Evolutionary conservation across 768 basidiomycete species (phyloP).

Genomic region (Lactarius hengduanensis): DNA sequence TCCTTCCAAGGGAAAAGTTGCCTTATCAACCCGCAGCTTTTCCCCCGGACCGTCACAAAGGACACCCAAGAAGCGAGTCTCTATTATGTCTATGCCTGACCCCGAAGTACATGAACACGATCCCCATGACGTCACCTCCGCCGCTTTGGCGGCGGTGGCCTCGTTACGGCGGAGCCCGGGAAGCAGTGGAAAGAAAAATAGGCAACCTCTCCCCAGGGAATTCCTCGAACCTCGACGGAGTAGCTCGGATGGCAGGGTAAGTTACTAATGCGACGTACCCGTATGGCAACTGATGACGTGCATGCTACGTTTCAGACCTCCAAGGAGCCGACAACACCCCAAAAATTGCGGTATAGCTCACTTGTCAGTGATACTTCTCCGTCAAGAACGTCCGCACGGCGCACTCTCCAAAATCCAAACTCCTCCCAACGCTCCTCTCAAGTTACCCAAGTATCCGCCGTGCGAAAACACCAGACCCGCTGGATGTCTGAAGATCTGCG

Average conservation of each 20-base stretch:
- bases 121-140: constrained; percentile 47
- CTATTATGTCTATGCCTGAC: constrained; percentile 36
- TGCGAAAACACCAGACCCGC: constrained; percentile 49
- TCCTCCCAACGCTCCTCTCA: constrained; percentile 35
- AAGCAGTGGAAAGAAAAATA: constrained; percentile 38
- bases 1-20: constrained; percentile 36
- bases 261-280: constrained; percentile 24
- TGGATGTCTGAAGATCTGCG: constrained; percentile 53
- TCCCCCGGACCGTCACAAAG: constrained; percentile 42
- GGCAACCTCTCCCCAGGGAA: constrained; percentile 54
- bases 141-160: constrained; percentile 61
- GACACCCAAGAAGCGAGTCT: constrained; percentile 45
- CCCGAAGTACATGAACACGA: constrained; percentile 30
- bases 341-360: constrained; percentile 27
- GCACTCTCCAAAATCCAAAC: constrained; percentile 25
- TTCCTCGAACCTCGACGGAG: constrained; percentile 42
- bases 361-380: constrained; percentile 24
- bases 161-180: constrained; percentile 54
- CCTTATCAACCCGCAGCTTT: constrained; percentile 32
- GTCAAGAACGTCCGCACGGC: constrained; percentile 27
- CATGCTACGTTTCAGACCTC: constrained; percentile 10
- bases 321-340: constrained; percentile 28
- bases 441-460: constrained; percentile 43
- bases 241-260: constrained; percentile 45
- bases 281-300: constrained; percentile 1